These are phyloP conservation scores for Phytophthora pseudosyringae DNA, from an alignment of 352 stramenopile genomes.

Conservation along the genomic window DNA sequence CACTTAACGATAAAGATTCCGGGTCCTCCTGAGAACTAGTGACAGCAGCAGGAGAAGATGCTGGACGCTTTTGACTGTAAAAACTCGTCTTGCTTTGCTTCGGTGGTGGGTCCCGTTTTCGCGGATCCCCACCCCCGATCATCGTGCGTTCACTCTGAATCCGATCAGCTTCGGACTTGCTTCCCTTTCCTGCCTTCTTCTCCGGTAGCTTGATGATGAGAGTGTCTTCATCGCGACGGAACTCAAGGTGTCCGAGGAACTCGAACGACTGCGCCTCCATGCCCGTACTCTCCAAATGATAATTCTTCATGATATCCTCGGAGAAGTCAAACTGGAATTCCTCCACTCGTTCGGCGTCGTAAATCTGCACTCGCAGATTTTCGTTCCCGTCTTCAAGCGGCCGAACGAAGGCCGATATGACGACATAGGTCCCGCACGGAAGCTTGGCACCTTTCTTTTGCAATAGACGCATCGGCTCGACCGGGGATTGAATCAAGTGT, in stretches of 20 bases:
- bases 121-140: constrained; percentile 17
- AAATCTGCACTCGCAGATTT: constrained; percentile 74
- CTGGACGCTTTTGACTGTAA: constrained; percentile 22
- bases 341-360: constrained; percentile 72
- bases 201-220: constrained; percentile 78
- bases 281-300: constrained; percentile 48
- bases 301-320: constrained; percentile 66
- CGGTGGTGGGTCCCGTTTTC: constrained; percentile 5
- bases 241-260: constrained; percentile 65
- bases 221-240: constrained; percentile 61
- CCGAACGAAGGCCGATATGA: constrained; percentile 72
- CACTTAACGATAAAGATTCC: not conserved
- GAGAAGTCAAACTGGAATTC: constrained; percentile 83
- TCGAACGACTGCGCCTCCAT: constrained; percentile 44
- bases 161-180: constrained; percentile 4
- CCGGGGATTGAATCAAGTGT: constrained; percentile 34
- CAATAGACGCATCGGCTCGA: constrained; percentile 65
- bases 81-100: constrained; percentile 7
- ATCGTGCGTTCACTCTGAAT: constrained; percentile 32
- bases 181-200: constrained; percentile 32
- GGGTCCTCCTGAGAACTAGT: not conserved
- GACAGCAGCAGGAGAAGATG: constrained; percentile 10
- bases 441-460: constrained; percentile 66
- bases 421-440: constrained; percentile 64
- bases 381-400: constrained; percentile 78